Evolutionary conservation across 2,329 filamentous ascomycete genomes (phyloP).

Genomic region (Torrubiella hemipterigena): DNA sequence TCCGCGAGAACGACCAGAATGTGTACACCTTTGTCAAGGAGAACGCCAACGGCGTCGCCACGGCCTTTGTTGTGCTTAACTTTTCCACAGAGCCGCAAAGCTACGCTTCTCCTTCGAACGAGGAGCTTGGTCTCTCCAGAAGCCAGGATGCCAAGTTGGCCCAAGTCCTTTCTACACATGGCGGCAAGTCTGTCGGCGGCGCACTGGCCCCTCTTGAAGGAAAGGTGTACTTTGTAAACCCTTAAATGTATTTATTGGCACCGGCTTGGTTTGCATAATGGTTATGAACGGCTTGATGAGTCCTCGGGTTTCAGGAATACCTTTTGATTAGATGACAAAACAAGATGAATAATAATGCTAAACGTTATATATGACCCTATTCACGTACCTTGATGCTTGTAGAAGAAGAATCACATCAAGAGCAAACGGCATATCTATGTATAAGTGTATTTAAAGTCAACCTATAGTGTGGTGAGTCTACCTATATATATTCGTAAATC

Average conservation of each 20-base stretch:
- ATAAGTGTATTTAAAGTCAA: too few relatives aligned
- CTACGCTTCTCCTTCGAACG: constrained; percentile 9
- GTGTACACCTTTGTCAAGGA: constrained; percentile 19
- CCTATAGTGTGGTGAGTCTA: too few relatives aligned
- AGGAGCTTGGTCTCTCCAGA: constrained; percentile 12
- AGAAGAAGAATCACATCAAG: too few relatives aligned
- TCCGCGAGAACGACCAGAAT: constrained; percentile 13
- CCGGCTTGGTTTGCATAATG: background rate
- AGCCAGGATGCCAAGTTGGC: constrained; percentile 9
- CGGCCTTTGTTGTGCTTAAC: constrained; percentile 18
- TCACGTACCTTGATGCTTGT: too few relatives aligned
- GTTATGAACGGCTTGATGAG: too few relatives aligned
- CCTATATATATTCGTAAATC: too few relatives aligned
- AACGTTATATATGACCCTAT: too few relatives aligned
- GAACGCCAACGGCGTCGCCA: constrained; percentile 10
- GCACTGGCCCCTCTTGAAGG: constrained; percentile 18
- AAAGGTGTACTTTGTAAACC: constrained; percentile 14
- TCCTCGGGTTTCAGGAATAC: too few relatives aligned
- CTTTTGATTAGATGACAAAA: too few relatives aligned
- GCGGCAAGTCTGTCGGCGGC: constrained; percentile 8
- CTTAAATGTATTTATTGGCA: background rate
- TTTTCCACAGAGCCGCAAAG: constrained; percentile 17
- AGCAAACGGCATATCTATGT: too few relatives aligned
- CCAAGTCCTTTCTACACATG: constrained; percentile 15
- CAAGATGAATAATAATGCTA: too few relatives aligned